Evolutionary conservation across 345 rosid genomes (phyloP), one percentile per base, ranked within the genome.

Genomic region (Populus pruinosa): DNA sequence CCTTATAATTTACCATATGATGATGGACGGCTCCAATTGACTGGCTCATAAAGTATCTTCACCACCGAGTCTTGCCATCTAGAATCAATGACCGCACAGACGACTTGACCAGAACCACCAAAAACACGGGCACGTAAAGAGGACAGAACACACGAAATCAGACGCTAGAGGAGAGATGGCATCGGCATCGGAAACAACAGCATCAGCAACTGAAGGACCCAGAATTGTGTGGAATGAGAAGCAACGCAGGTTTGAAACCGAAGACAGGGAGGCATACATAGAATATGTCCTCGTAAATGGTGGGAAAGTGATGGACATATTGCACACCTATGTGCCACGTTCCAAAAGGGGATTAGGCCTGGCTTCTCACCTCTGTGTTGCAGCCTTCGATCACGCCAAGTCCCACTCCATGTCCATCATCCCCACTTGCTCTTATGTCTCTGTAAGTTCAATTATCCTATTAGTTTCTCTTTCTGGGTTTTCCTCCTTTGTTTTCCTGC

Each of bases 361-460:
- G 84, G 99, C 98, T 82, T 91, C 97, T 29, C 93, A 81, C 66
- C 97, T 93, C 80, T 91, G 93, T 62, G 74, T 85, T 76, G 97
- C 97, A 1, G 96, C 97, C 65, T 88, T 94, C 78, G 77, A 80
- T 74, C 94, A 90, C 82, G 97, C 96, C 83, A 82, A 90, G 16
- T 79, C 92, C 33, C 84, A 89, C 73, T 89, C 96, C 75, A 27
- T 95, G 44, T 85, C 89, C 79, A 49, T 93, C 78, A 79, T 90
- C 76, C 98, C 99, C 65, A 77, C 96, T 23, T 95, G 98, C 89
- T 88, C 99, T 69, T 91, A 95, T 47, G 91, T 95, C 76, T 95
- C 96, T 61, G 98, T 90, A 33, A 70, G 90, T 68, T 29, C 67
- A 12, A 56, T n/a, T 23, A 56, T 10, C 13, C 23, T n/a, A 9